Evolutionary conservation across 768 basidiomycete genomes (phyloP), one percentile per base, ranked within the genome.

Genomic region (Botryobasidium botryosum): DNA sequence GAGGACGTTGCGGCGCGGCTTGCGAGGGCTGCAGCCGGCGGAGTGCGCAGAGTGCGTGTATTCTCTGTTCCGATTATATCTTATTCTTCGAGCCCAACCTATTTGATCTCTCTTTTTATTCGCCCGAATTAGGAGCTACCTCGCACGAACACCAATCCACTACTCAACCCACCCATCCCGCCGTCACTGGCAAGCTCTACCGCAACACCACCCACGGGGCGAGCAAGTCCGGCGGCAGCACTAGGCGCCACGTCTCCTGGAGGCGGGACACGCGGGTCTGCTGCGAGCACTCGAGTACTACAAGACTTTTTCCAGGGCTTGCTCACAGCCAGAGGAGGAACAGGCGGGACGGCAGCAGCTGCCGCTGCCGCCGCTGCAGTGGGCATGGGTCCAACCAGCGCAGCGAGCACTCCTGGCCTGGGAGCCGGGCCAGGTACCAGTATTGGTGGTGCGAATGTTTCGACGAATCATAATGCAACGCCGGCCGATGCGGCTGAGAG

Each of bases 271-370:
- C 32, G 17, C 10, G 10, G 10, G 6, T 31, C 13, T 18, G n/a
- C n/a, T n/a, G n/a, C n/a, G n/a, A n/a, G n/a, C n/a, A n/a, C n/a
- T n/a, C n/a, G 50, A 29, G 45, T 86, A 15, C 58, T 88, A 50
- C 81, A 86, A 53, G 79, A 79, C 57, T 88, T 88, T 68, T 88
- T 88, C 74, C 74, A 84, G 60, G 81, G 77, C 47, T 58, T 87
- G 56, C 60, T 88, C 50, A 78, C 70, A 59, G 79, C 79, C 49
- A 69, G 77, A 4, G 57, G 57, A n/a, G n/a, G n/a, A n/a, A n/a
- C n/a, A n/a, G n/a, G n/a, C 20, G 57, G 57, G 8, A 60, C 61
- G 18, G 57, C 60, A 44, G 58, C 61, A 12, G 53, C 55, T n/a
- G 55, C 50, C 32, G 32, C 18, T 33, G 32, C 10, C 18, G 32